These are phyloP conservation scores for Chrysoporthe puriensis DNA, from an alignment of 2,329 filamentous ascomycete genomes.

Conservation along the genomic window DNA sequence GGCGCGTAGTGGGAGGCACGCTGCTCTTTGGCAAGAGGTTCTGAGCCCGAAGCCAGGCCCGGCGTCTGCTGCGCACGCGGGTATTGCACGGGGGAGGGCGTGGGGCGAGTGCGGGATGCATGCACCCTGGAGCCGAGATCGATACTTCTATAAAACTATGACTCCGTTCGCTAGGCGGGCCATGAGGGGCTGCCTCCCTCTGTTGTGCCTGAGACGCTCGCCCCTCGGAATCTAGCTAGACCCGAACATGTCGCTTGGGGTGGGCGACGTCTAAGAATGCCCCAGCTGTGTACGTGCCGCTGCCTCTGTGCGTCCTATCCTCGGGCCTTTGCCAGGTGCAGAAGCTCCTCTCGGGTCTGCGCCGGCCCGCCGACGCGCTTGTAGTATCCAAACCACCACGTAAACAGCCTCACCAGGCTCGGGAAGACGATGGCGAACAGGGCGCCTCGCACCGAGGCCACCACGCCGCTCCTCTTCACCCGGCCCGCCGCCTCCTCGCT, in stretches of 20 bases:
- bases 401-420: conserved; percentile 8
- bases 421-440: conserved; percentile 14
- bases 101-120: no score
- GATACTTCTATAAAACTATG: no score
- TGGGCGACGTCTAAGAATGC: background rate
- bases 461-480: conserved; percentile 17
- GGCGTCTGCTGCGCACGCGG: no score
- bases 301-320: background rate
- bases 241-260: background rate
- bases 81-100: no score
- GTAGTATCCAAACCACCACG: conserved; percentile 2
- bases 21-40: conserved; percentile 52
- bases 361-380: conserved; percentile 20
- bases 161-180: no score
- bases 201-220: no score
- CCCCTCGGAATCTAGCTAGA: no score
- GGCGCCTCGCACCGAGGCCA: conserved; percentile 1
- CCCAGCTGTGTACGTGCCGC: background rate
- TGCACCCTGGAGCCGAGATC: no score
- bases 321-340: background rate
- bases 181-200: no score
- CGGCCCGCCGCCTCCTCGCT: background rate
- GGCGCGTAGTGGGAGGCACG: conserved; percentile 64
- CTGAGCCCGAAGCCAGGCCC: conserved; percentile 20
- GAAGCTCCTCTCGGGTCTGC: conserved; percentile 22